Conservation (phyloP, 2,329 filamentous ascomycete genomes). For the Fusarium nisikadoi region DNA sequence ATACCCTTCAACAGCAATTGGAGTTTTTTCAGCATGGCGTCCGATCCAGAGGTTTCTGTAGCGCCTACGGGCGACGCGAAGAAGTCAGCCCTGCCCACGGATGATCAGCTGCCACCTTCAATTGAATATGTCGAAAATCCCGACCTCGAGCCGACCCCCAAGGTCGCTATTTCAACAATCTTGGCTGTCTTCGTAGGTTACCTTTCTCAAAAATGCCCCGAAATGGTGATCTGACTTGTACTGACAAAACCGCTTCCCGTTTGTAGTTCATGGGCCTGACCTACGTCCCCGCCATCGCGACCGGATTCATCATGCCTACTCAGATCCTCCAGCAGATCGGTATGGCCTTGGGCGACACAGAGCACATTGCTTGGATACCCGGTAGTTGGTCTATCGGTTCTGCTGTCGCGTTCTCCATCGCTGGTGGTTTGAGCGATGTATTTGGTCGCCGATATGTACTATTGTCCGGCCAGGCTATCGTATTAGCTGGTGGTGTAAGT, state of each 20-base stretch:
- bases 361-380: conserved; percentile 9
- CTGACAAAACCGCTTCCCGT: neutral
- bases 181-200: conserved; percentile 5
- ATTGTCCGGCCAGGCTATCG: conserved; percentile 1
- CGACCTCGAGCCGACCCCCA: neutral
- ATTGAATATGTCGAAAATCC: neutral
- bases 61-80: neutral
- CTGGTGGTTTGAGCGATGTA: conserved; percentile 9
- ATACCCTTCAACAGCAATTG: neutral
- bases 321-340: conserved; percentile 17
- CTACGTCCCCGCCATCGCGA: conserved; percentile 13
- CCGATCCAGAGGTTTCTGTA: neutral
- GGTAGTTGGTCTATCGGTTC: conserved; percentile 11
- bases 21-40: neutral
- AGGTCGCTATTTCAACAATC: conserved; percentile 9
- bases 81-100: neutral
- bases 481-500: conserved; percentile 5
- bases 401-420: conserved; percentile 8
- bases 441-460: conserved; percentile 13
- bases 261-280: conserved; percentile 11
- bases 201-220: accelerated
- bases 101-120: neutral
- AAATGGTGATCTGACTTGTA: neutral
- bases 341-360: conserved; percentile 1
- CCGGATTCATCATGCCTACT: conserved; percentile 10